Evolutionary conservation across 768 basidiomycete genomes (phyloP), one percentile per base, ranked within the genome.

Genomic region (Mycena pura): DNA sequence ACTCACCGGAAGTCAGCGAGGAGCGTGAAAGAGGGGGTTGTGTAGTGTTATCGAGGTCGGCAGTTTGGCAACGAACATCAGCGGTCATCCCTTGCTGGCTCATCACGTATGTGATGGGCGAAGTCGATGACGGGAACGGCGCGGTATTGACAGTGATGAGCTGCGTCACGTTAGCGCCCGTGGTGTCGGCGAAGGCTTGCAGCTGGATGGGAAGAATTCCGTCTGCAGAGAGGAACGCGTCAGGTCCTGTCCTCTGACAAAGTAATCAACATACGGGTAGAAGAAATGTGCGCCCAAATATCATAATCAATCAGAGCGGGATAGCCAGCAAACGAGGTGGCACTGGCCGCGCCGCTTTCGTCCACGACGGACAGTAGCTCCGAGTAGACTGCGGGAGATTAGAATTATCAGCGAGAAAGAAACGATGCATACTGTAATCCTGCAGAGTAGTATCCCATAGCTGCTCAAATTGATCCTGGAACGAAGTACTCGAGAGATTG

Each of bases 131-230:
- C 5, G 57, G 57, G n/a, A 40, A 28, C 14, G 57, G 34, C 15
- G 17, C 27, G 10, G 46, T 47, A 25, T 57, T 57, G 22, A 21
- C 10, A 10, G 50, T 52, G 27, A 28, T 8, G 25, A 52, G 24
- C 36, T 11, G 8, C 9, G 14, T n/a, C n/a, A n/a, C n/a, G 24
- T 29, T 19, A 8, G 46, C 14, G 27, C 31, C 25, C 8, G 28
- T 22, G 4, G 47, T 4, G 17, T 44, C 43, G 43, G 25, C 44
- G 14, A 45, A 32, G n/a, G 9, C 3, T 6, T n/a, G n/a, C n/a
- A n/a, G n/a, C n/a, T n/a, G n/a, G n/a, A 56, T 22, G 2, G 54
- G 54, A 21, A 31, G n/a, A 13, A 56, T 36, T 21, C 54, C 54
- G 27, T 21, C 54, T 56, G 27, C 8, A 40, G 7, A 32, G n/a